Evolutionary conservation across 164 flowering plant species (phyloP), one percentile per base, ranked within the genome.

Genomic region (Stephania cephalantha): DNA sequence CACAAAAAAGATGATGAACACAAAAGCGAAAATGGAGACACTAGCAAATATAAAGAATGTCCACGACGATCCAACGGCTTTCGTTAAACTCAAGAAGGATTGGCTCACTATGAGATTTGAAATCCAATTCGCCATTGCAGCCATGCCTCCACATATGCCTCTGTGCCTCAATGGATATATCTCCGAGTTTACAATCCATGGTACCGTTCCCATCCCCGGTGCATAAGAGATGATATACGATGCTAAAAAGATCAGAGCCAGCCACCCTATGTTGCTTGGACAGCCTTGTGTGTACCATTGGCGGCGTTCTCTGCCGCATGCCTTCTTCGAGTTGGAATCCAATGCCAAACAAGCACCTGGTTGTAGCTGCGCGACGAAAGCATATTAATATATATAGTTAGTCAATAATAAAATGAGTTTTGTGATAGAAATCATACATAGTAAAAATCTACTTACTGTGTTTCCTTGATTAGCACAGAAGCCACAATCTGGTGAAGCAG

Each of bases 171-270:
- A 64, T 5, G 98, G 97, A 75, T 94, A 94, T 31, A 94, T 94
- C 84, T 91, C 97, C 0, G 97, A 90, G 85, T 94, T 94, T 12
- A 91, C 82, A 9, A 91, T 86, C 98, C 97, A 94, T 1, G 97
- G 98, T 1, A 84, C 88, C 0, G 95, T 89, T 53, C 97, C 98
- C 95, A 94, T 88, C 22, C 98, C 97, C 0, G 96, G 98, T 0
- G 98, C 77, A 74, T 88, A 94, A 1, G 81, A 70, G 61, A 92
- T 84, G 46, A 92, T 94, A 85, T 94, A 92, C 1, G 81, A 10
- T 50, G 13, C 58, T 18, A 70, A 18, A 9, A 31, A 31, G 1
- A 48, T 7, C 20, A 70, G 8, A 46, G 73, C 73, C 12, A 70
- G 58, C 25, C 29, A 77, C 1, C 95, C 97, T 5, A 87, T 75